Evolutionary conservation across 768 basidiomycete genomes (phyloP), one percentile per base, ranked within the genome.

Genomic region (Mycena belliarum): DNA sequence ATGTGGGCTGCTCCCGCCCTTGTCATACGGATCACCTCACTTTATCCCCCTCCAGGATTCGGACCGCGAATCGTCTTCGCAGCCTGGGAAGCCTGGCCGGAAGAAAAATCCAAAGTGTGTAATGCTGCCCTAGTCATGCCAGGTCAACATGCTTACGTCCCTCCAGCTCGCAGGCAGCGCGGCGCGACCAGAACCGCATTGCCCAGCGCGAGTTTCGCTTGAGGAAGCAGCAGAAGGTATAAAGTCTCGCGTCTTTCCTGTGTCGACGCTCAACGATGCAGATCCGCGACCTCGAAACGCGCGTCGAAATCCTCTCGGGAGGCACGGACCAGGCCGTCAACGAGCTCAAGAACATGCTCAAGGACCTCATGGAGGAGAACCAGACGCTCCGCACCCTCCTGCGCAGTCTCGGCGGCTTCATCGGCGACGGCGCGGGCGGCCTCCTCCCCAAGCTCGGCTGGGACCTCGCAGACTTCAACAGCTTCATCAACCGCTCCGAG

Each of bases 201-300:
- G 95, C 95, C 2, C 95, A 96, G 69, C 83, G 95, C 18, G 95
- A 97, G 70, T 97, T 96, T 68, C 85, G 95, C 48, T 75, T 95
- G 49, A 79, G 95, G 66, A 97, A 97, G 70, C 95, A 96, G 67
- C 94, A 95, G 63, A 80, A 88, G 70, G 88, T 88, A 55, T 57
- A 78, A 72, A 10, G 49, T 28, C 44, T 28, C 40, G 42, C 42
- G 20, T 47, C 52, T 28, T 33, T 51, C 10, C 7, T 20, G 29
- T 35, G 38, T 35, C 45, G 45, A 33, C 48, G 52, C 55, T 52
- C 59, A 40, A 25, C 21, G 10, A 26, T 38, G 47, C 65, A 97
- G 92, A 95, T 97, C 72, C 91, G 94, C 21, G 95, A 97, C 73
- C 84, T 97, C 35, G 95, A 97, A 75, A 94, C 94, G 20, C 85